A percentile compares a stretch with the other conserved stretches of the same genome.
Conservation (phyloP, 2,329 filamentous ascomycete species). For the Apiospora kogelbergensis region DNA sequence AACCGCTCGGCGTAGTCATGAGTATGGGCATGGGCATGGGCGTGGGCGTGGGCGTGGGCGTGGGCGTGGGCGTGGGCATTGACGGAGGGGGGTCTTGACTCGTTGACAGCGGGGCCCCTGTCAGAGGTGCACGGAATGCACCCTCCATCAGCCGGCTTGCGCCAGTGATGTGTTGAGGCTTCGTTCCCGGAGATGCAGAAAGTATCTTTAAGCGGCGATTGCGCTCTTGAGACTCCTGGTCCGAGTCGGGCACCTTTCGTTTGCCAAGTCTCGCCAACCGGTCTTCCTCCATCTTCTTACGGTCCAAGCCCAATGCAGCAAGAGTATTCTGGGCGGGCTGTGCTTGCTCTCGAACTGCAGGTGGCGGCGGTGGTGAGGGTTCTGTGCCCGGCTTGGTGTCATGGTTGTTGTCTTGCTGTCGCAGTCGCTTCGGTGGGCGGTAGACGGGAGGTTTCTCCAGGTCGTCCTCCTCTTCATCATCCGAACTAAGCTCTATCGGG, state of each 20-base stretch:
- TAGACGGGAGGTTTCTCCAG: conserved; percentile 19
- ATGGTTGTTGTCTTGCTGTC: conserved; percentile 13
- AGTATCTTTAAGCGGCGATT: conserved; percentile 20
- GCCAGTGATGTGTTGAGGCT: not conserved
- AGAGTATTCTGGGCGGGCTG: conserved; percentile 19
- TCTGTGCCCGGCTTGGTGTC: not conserved
- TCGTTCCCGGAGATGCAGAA: not conserved
- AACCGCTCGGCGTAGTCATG: conserved; percentile 11
- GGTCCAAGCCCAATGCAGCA: conserved; percentile 59
- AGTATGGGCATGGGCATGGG: not conserved
- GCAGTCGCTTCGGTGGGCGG: not conserved
- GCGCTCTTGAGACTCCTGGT: conserved; percentile 17
- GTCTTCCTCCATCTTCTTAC: conserved; percentile 83
- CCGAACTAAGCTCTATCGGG: conserved; percentile 32
- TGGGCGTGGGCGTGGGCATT: not conserved
- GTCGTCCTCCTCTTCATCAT: conserved; percentile 20
- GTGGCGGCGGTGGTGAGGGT: not conserved
- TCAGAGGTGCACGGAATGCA: not conserved
- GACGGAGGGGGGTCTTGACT: not conserved
- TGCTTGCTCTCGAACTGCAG: conserved; percentile 13
- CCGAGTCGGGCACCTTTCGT: conserved; percentile 41
- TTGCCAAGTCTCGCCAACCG: conserved; percentile 71
- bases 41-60: not conserved
- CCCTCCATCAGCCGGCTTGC: not conserved
- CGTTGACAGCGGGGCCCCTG: not conserved